phyloP scores from a whole-genome alignment of 352 stramenopile genomes.

The Phytopythium chamaehyphon region DNA sequence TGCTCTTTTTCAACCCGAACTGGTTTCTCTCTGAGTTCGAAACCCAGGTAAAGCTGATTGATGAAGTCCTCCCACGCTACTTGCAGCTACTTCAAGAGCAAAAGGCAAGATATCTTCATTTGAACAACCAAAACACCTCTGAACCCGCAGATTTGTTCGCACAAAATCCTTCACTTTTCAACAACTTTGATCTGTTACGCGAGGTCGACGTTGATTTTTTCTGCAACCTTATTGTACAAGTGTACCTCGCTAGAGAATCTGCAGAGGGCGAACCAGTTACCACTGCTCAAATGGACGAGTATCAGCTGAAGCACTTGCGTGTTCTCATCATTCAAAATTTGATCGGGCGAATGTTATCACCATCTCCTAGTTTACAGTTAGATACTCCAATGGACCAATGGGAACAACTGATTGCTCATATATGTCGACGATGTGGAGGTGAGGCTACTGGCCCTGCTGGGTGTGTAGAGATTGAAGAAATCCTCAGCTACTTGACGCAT shows the following conservation, averaged over 20 bases:
- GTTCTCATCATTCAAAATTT: constrained; percentile 62
- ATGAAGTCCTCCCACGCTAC: constrained; percentile 57
- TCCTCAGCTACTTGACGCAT: constrained; percentile 55
- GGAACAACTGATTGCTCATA: constrained; percentile 59
- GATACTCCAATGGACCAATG: constrained; percentile 42
- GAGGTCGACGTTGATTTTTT: constrained; percentile 71
- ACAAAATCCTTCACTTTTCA: not conserved
- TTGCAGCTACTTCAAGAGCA: constrained; percentile 45
- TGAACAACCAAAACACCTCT: not conserved
- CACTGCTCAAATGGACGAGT: constrained; percentile 30
- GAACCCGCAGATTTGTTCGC: not conserved
- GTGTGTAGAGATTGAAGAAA: constrained; percentile 47
- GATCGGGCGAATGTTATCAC: constrained; percentile 66
- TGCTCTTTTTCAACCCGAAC: constrained; percentile 76
- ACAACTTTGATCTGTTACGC: constrained; percentile 1
- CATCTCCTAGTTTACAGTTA: constrained; percentile 5
- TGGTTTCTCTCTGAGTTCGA: constrained; percentile 80
- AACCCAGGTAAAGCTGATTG: constrained; percentile 65
- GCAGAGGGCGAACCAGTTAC: constrained; percentile 18
- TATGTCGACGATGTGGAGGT: constrained; percentile 46
- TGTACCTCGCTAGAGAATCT: constrained; percentile 36
- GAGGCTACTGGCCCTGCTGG: constrained; percentile 12
- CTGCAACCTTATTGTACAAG: constrained; percentile 69
- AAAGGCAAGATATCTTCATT: not conserved
- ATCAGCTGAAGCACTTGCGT: constrained; percentile 31